Evolutionary conservation across 2,329 filamentous ascomycete species (phyloP).

Genomic region (Aspergillus sp.): DNA sequence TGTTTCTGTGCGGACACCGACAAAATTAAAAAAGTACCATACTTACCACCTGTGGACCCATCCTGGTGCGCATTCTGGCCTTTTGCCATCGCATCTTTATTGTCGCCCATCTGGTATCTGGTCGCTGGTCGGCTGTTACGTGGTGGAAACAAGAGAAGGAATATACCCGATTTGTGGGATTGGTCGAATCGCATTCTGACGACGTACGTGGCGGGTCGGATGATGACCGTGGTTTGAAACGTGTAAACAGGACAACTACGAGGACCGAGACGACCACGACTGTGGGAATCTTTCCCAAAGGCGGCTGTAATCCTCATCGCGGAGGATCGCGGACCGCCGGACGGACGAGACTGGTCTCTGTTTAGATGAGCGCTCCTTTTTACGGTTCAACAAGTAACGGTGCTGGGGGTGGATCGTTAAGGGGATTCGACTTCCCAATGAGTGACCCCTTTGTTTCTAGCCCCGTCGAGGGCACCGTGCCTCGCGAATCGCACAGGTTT

Average conservation of each 20-base stretch:
- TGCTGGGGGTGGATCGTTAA: conserved; percentile 6
- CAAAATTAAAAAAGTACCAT: neutral
- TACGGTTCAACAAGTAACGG: conserved; percentile 6
- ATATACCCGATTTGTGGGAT: neutral
- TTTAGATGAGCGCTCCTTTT: conserved; percentile 3
- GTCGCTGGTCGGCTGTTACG: conserved; percentile 27
- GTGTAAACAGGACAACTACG: conserved; percentile 7
- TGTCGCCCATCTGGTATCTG: neutral
- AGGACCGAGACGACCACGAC: conserved; percentile 17
- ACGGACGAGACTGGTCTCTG: neutral
- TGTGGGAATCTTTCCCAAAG: conserved; percentile 10
- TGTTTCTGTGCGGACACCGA: conserved; percentile 4
- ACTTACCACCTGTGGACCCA: conserved; percentile 2
- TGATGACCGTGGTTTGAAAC: conserved; percentile 21
- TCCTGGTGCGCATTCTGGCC: conserved; percentile 3
- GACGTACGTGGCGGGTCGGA: conserved; percentile 14
- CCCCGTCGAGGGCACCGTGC: conserved; percentile 36
- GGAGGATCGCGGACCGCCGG: conserved; percentile 14
- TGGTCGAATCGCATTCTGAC: neutral
- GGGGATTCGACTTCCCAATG: conserved; percentile 20
- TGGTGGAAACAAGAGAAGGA: conserved; percentile 1
- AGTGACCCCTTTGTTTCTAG: conserved; percentile 53
- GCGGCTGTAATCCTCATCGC: conserved; percentile 15
- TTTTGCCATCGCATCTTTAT: conserved; percentile 7
- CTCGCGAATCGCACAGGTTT: conserved; percentile 55